Base-by-base conservation (phyloP, 176 grass and related monocot genomes). In the Zea mays region DNA sequence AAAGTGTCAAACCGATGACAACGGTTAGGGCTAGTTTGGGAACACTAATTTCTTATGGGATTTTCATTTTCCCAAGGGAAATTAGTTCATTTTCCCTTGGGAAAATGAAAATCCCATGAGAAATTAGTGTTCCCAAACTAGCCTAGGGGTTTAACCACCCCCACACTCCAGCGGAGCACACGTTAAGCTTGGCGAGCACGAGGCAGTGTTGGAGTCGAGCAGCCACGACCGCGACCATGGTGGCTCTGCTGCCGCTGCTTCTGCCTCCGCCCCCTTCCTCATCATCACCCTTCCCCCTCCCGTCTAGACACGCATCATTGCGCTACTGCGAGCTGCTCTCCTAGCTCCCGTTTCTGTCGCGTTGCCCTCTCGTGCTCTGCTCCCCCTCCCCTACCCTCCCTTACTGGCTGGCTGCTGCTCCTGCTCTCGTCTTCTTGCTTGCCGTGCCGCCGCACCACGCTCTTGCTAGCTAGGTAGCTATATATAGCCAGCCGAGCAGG, bases 231-330 rank as follows among this genome's bases (percentile, higher is more conserved):
- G 27, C 27, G 27, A 27, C 27, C 27, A 27, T 27, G 27, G 27
- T 27, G 27, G 27, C 27, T 27, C 27, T 27, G 27, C 73, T 62
- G 72, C 76, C 14, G 47, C 74, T 54, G 76, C 86, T 48, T 65
- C 81, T 52, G 84, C 80, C 69, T 63, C 66, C 58, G 8, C 10
- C 62, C n/a, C 56, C 7, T 6, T 21, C 65, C 1, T 58, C 40
- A 5, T 39, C 38, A 97, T 93, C 90, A 82, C 85, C 71, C 78
- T 78, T 81, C 90, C 73, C 85, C 93, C 90, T 81, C 20, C 49
- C 56, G 76, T 89, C 73, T 87, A 93, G 88, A 97, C 93, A 93
- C 88, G 80, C 85, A 93, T 93, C 94, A 93, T 93, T 91, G 72
- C 81, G 13, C 72, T 81, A 70, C 75, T 77, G 69, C 69, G 46